A percentile compares a stretch with the other conserved stretches of the same genome.
Evolutionary conservation across 2,329 filamentous ascomycete species (phyloP).

Genomic region (Dendrostoma leiphaemia): DNA sequence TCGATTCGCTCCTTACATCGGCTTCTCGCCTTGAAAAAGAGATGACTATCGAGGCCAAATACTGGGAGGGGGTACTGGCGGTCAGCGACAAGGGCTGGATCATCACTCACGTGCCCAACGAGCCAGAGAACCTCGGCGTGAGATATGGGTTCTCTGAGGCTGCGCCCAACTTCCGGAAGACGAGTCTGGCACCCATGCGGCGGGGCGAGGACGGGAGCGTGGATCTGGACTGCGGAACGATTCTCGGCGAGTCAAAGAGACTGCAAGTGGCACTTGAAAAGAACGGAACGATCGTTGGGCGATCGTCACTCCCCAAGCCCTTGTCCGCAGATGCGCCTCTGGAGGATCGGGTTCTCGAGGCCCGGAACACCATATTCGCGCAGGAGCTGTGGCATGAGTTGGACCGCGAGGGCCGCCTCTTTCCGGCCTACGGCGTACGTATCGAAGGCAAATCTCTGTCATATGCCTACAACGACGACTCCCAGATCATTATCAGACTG

Average conservation of each 20-base stretch:
- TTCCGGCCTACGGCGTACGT: constrained; percentile 69
- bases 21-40: constrained; percentile 73
- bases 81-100: constrained; percentile 86
- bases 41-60: constrained; percentile 75
- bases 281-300: constrained; percentile 57
- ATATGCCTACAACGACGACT: constrained; percentile 50
- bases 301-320: constrained; percentile 48
- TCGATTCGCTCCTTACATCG: constrained; percentile 71
- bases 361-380: constrained; percentile 75
- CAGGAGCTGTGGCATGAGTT: constrained; percentile 92
- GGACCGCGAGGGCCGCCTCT: constrained; percentile 72
- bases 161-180: constrained; percentile 57
- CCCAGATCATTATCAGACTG: constrained; percentile 67
- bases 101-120: constrained; percentile 71
- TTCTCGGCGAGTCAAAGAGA: constrained; percentile 52
- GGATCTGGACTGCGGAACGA: constrained; percentile 63
- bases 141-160: constrained; percentile 82
- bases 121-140: constrained; percentile 75
- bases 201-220: constrained; percentile 73
- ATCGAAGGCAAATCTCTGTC: constrained; percentile 58
- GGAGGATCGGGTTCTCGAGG: constrained; percentile 68
- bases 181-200: constrained; percentile 77
- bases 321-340: constrained; percentile 58
- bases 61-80: constrained; percentile 83
- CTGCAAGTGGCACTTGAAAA: constrained; percentile 67